Conservation (phyloP, 352 stramenopile species). For the Phytophthora cactorum region DNA sequence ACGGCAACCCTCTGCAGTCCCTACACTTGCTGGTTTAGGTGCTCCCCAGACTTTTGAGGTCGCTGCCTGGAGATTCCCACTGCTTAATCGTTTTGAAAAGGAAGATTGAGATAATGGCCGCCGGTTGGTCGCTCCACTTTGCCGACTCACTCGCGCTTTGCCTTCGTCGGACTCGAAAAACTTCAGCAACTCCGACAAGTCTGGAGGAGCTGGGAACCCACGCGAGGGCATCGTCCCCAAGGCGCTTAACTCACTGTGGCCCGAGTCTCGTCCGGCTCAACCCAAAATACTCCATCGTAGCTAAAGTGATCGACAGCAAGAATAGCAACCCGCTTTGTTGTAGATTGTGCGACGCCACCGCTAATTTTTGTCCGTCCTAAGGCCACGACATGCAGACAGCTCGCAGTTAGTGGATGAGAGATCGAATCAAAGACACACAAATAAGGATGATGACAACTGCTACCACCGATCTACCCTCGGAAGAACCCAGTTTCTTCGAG, state of each 20-base stretch:
- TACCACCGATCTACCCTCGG: slow-evolving; percentile 9
- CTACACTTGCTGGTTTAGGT: slow-evolving; percentile 2
- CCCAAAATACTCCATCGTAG: slow-evolving; percentile 29
- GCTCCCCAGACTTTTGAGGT: not conserved
- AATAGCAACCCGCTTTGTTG: slow-evolving; percentile 13
- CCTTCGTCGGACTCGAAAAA: slow-evolving; percentile 46
- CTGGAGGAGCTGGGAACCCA: slow-evolving; percentile 44
- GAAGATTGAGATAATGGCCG: slow-evolving; percentile 1
- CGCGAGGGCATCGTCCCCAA: slow-evolving; percentile 24
- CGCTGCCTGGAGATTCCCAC: not conserved
- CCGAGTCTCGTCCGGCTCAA: not conserved
- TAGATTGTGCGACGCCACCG: not conserved
- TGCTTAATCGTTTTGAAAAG: slow-evolving; percentile 10
- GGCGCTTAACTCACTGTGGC: slow-evolving; percentile 6
- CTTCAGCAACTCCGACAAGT: slow-evolving; percentile 56
- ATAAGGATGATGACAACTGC: slow-evolving; percentile 9
- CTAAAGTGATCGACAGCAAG: slow-evolving; percentile 19
- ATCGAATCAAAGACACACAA: not conserved
- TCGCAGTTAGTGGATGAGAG: slow-evolving; percentile 17
- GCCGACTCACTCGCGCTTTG: slow-evolving; percentile 24
- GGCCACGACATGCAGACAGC: not conserved
- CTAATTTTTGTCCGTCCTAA: slow-evolving; percentile 12
- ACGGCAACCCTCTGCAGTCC: not conserved
- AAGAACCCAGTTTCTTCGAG: slow-evolving; percentile 4
- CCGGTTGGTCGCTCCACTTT: slow-evolving; percentile 2